phyloP scores from a whole-genome alignment of 23 red algal genomes.

The Agarophyton chilense region DNA sequence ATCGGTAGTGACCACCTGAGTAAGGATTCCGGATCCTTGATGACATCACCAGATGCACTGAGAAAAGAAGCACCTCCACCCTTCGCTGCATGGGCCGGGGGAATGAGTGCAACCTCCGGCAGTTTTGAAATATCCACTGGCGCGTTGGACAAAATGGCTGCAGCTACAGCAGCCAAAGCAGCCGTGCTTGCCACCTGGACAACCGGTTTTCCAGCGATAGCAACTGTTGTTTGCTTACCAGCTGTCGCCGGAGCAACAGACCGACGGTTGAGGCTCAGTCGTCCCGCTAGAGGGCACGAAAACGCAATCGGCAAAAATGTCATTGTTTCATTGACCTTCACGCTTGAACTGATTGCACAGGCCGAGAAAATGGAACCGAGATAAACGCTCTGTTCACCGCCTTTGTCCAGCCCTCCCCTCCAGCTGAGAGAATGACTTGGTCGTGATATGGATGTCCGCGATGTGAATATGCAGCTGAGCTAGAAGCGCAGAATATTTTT shows the following conservation, averaged over 20 bases:
- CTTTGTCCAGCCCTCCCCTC: too few species aligned
- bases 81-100: conserved; percentile 56
- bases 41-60: conserved; percentile 72
- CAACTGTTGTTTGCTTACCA: background rate
- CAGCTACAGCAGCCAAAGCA: conserved; percentile 22
- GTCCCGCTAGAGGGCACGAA: background rate
- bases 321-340: background rate
- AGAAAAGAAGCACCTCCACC: conserved; percentile 62
- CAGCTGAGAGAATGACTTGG: too few species aligned
- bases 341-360: background rate
- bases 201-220: background rate
- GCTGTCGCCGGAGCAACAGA: too few species aligned
- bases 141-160: background rate
- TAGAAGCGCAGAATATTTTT: too few species aligned
- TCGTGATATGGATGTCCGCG: too few species aligned
- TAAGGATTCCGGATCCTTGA: conserved; percentile 93
- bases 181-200: background rate
- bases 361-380: background rate
- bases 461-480: too few species aligned
- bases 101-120: conserved; percentile 5
- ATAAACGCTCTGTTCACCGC: background rate
- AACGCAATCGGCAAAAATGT: background rate
- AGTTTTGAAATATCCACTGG: conserved; percentile 20
- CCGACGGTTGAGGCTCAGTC: background rate
- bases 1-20: conserved; percentile 95